Percentiles rank a stretch among this genome's conserved stretches.
These are phyloP conservation scores for Ogataea pignaliae DNA, from an alignment of 805 yeast genomes.

Conservation along the genomic window DNA sequence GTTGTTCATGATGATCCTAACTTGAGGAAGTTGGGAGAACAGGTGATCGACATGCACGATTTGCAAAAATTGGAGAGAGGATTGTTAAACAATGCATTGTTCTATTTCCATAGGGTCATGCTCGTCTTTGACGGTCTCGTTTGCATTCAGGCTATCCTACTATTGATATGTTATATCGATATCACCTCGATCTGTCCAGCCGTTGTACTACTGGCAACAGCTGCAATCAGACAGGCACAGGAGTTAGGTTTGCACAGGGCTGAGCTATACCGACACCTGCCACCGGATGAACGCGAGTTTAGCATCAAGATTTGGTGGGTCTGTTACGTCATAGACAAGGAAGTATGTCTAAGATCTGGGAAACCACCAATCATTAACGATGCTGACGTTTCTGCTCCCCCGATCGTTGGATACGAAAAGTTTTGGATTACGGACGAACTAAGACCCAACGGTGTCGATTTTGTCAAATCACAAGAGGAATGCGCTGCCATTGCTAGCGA, in stretches of 20 bases:
- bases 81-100: conserved; percentile 38
- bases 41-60: conserved; percentile 12
- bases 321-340: conserved; percentile 44
- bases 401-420: conserved; percentile 19
- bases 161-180: conserved; percentile 40
- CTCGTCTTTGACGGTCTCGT: conserved; percentile 47
- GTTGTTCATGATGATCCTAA: conserved; percentile 6
- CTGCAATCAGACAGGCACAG: conserved; percentile 50
- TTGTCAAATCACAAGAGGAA: not conserved
- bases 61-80: conserved; percentile 26
- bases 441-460: not conserved
- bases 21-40: conserved; percentile 2
- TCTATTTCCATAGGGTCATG: conserved; percentile 48
- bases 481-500: not conserved
- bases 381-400: conserved; percentile 34
- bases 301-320: conserved; percentile 46
- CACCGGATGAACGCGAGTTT: conserved; percentile 32
- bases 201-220: conserved; percentile 37
- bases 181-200: conserved; percentile 32
- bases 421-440: conserved; percentile 11
- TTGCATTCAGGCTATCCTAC: conserved; percentile 48
- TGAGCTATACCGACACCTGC: conserved; percentile 37
- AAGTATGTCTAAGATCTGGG: conserved; percentile 41
- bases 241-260: conserved; percentile 54
- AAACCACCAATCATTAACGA: conserved; percentile 43